Base-by-base conservation (phyloP, 495 filamentous ascomycete genomes). In the Lasiosphaeria ovina region DNA sequence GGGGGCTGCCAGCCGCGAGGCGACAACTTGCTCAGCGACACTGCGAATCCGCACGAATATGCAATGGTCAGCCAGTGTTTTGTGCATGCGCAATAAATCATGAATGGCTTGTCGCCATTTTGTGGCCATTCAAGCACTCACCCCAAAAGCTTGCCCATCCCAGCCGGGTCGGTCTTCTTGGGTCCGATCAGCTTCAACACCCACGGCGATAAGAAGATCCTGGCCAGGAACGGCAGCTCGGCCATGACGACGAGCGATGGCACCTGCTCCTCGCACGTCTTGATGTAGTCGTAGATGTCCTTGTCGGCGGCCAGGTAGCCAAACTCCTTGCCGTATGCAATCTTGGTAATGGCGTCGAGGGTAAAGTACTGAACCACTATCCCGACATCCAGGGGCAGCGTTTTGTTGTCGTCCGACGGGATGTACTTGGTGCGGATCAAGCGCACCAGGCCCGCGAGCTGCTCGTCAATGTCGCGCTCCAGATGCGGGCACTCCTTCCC, bases 121-220 rank as follows among this genome's bases (percentile, higher is more conserved):
- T n/a, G n/a, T n/a, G n/a, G n/a, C n/a, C n/a, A n/a, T n/a, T 24
- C 36, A 35, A 45, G 54, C 56, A 48, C 75, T 59, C 14, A 76
- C 60, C 32, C 71, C 65, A 71, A 74, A 49, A 79, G 77, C 73
- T 49, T 72, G 33, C 70, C 69, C 61, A 68, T 57, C 1, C 68
- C 80, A 40, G 63, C 76, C 62, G 81, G 65, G 55, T 88, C 83
- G 6, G 78, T 77, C 2, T 77, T 76, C 36, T 74, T 83, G 0
- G 85, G 85, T 1, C 83, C 79, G 6, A 86, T 68, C 47, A 81
- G 76, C 50, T 78, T 83, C 48, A 73, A 49, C 32, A 84, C 79
- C 52, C 86, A 35, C 56, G 76, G 79, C 7, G 66, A 69, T 11
- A 62, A 57, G 16, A 77, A 51, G 24, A 75, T 62, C 31, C 57